Evolutionary conservation across 2,329 filamentous ascomycete genomes (phyloP).

Genomic region (Aspergillus tubingensis): DNA sequence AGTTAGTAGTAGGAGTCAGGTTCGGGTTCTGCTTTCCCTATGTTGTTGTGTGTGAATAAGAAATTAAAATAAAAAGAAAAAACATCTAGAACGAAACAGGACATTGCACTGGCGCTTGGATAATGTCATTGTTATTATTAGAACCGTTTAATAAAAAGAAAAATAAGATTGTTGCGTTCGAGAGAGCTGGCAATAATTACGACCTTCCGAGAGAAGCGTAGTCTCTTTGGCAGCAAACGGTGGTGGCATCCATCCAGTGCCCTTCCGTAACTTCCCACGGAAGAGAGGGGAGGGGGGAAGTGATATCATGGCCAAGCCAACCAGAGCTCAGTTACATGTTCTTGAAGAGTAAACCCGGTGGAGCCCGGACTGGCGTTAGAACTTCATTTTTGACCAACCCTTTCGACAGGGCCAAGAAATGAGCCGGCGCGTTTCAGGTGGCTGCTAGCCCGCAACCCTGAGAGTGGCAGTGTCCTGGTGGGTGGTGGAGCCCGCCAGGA

Average conservation of each 20-base stretch:
- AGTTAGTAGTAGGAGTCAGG: too few relatives aligned
- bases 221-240: too few relatives aligned
- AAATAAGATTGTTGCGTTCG: not conserved
- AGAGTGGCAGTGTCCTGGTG: conserved; percentile 32
- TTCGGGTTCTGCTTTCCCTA: too few relatives aligned
- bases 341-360: not conserved
- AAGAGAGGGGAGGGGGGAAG: not conserved
- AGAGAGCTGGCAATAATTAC: not conserved
- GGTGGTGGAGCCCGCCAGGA: conserved; percentile 27
- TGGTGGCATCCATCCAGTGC: too few relatives aligned
- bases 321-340: conserved; percentile 3
- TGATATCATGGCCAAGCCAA: conserved; percentile 9
- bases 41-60: too few relatives aligned
- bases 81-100: too few relatives aligned
- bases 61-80: too few relatives aligned
- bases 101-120: not conserved
- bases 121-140: not conserved
- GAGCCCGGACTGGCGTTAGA: not conserved
- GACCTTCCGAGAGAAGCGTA: too few relatives aligned
- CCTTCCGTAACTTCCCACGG: too few relatives aligned
- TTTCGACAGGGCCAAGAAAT: conserved; percentile 5
- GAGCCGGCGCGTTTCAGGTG: conserved; percentile 33
- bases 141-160: not conserved
- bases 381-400: not conserved
- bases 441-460: conserved; percentile 34